A percentile compares a stretch with the other conserved stretches of the same genome.
phyloP scores from a whole-genome alignment of 2,329 filamentous ascomycete species.

The Fusarium pseudoanthophilum region DNA sequence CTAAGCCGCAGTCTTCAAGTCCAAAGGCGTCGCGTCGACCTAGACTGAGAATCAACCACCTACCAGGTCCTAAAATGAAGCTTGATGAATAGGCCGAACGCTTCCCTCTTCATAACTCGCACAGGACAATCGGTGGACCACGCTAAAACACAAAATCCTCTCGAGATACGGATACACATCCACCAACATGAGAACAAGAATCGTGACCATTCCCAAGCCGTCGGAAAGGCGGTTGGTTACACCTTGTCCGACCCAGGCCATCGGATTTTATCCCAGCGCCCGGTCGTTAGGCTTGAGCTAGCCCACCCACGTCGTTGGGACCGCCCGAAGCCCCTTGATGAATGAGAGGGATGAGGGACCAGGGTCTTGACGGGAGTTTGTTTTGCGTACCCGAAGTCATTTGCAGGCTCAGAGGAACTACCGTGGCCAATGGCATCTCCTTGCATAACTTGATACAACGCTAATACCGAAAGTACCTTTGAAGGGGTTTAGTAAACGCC shows the following conservation, averaged over 20 bases:
- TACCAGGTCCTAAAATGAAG: not conserved
- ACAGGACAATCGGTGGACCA: not conserved
- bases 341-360: not conserved
- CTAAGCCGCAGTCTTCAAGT: not conserved
- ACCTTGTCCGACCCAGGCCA: slow-evolving; percentile 41
- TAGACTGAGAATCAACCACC: not conserved
- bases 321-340: slow-evolving; percentile 4
- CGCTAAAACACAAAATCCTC: not conserved
- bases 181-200: slow-evolving; percentile 11
- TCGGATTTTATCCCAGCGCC: slow-evolving; percentile 42
- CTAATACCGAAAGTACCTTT: not conserved
- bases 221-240: slow-evolving; percentile 34
- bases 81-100: not conserved
- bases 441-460: slow-evolving; percentile 7
- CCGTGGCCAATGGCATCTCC: slow-evolving; percentile 9
- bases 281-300: slow-evolving; percentile 32
- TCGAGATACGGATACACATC: not conserved
- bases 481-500: slow-evolving; percentile 1
- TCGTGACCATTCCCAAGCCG: slow-evolving; percentile 36
- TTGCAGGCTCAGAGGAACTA: not conserved
- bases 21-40: not conserved
- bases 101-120: not conserved
- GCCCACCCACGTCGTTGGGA: slow-evolving; percentile 40
- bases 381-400: not conserved
- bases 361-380: not conserved